Evolutionary conservation across 2,329 filamentous ascomycete genomes (phyloP), one percentile per base, ranked within the genome.

Genomic region (Pyrenophora teres): DNA sequence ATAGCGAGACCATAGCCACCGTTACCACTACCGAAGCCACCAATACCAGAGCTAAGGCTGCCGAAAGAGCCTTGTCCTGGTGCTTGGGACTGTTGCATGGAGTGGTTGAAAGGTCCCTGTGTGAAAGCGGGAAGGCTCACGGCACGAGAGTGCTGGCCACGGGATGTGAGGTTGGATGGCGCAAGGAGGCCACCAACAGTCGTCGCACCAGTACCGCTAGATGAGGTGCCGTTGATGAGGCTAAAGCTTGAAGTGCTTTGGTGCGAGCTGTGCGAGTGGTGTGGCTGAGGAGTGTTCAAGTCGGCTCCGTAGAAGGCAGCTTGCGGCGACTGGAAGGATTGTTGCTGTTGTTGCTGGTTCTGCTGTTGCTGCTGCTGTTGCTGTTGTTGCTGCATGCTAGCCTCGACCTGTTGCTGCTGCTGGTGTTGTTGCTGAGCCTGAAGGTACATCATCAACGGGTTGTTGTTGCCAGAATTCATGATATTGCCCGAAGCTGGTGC

Each of bases 391-490:
- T 72, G 68, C 35, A 66, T 52, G 41, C 65, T 73, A 15, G 68
- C 72, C 36, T 75, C 72, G 6, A 69, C 72, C 56, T 76, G 76
- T 4, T 77, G 74, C 35, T 79, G 76, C 51, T 78, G 74, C 39
- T 77, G 71, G 25, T 58, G 56, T 46, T 73, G 73, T 50, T 78
- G 74, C 50, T 74, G 71, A 69, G 95, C 91, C 74, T 87, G 93
- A 52, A 97, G 82, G 72, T 97, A 97, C 85, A 97, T 86, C 19
- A 92, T 96, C 72, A 97, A 76, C 0, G 93, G 93, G 74, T 97
- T 97, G 79, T 86, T 93, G 67, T 81, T 80, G 46, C 85, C 88
- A 44, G 85, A 86, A 73, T 92, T 94, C 73, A 96, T 85, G 52
- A 96, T 84, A 16, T 86, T 83, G 2, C 88, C 87, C 1, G 88